Conservation (phyloP, 306 rosid species). For the Quercus gilva region DNA sequence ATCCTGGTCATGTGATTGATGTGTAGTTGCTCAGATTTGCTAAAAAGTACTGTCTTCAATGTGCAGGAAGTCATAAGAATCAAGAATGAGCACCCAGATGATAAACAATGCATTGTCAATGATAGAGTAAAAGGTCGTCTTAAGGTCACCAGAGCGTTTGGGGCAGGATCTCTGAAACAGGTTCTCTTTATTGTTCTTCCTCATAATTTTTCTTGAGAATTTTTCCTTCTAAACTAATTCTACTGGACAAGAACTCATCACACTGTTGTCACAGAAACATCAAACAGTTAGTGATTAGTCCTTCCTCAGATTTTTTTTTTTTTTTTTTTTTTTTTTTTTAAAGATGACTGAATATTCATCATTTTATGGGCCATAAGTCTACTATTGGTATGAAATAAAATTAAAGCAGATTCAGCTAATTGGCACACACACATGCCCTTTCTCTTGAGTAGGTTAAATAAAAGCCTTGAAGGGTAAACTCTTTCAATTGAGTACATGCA, state of each 20-base stretch:
- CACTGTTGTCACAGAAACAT: background rate
- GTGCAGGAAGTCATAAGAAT: constrained; percentile 88
- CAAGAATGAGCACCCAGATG: constrained; percentile 94
- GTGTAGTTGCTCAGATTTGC: constrained; percentile 17
- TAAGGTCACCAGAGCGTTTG: constrained; percentile 96
- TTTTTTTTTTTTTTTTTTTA: too few species aligned
- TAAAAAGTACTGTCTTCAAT: constrained; percentile 12
- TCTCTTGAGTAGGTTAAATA: too few species aligned
- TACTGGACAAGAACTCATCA: background rate
- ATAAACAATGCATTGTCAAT: constrained; percentile 77
- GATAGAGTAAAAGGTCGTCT: constrained; percentile 96
- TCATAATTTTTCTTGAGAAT: background rate
- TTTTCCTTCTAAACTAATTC: constrained; percentile 11
- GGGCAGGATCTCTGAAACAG: constrained; percentile 98
- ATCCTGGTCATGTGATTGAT: constrained; percentile 14
- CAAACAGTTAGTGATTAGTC: background rate
- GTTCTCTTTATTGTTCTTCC: constrained; percentile 32
- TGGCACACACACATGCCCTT: too few species aligned
- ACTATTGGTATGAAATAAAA: too few species aligned
- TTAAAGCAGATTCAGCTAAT: too few species aligned
- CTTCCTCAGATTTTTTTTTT: background rate
- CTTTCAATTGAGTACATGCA: background rate
- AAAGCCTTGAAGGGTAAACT: too few species aligned
- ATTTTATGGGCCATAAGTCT: too few species aligned
- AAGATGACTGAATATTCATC: background rate